Evolutionary conservation across 2,329 filamentous ascomycete species (phyloP).

Genomic region (Cladosporium austrohemisphaericum): DNA sequence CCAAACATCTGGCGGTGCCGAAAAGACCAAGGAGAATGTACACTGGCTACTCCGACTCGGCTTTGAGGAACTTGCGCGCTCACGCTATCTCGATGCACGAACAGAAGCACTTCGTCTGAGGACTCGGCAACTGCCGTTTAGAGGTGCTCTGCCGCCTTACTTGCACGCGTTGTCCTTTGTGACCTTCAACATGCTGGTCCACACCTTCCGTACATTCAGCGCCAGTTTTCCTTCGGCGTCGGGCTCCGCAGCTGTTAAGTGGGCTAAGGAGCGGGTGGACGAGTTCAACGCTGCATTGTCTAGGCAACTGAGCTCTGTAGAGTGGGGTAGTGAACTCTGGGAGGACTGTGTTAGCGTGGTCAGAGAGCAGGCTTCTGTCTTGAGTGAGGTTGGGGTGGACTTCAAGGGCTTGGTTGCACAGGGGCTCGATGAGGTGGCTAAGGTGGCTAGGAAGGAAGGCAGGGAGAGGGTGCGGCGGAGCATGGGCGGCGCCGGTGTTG

Average conservation of each 20-base stretch:
- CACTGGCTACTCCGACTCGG: conserved; percentile 81
- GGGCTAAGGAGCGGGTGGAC: conserved; percentile 95
- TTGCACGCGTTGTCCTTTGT: conserved; percentile 94
- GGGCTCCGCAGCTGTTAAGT: conserved; percentile 93
- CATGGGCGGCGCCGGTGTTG: conserved; percentile 8
- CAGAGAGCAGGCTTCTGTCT: conserved; percentile 71
- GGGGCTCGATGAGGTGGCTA: conserved; percentile 33
- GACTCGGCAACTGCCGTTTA: conserved; percentile 88
- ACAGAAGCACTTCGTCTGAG: conserved; percentile 75
- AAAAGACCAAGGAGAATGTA: conserved; percentile 75
- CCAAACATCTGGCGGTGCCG: conserved; percentile 71
- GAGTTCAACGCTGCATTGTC: conserved; percentile 80
- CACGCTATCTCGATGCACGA: conserved; percentile 78
- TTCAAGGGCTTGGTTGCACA: conserved; percentile 77
- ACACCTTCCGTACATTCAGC: conserved; percentile 62
- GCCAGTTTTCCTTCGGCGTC: conserved; percentile 69
- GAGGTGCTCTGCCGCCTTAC: conserved; percentile 86
- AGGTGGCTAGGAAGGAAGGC: conserved; percentile 9
- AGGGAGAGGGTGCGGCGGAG: conserved; percentile 12
- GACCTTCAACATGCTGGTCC: conserved; percentile 90
- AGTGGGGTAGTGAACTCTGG: conserved; percentile 72
- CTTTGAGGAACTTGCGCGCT: conserved; percentile 83
- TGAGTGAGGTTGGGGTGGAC: conserved; percentile 83
- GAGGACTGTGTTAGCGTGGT: conserved; percentile 78
- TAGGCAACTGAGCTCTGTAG: conserved; percentile 82